Base-by-base conservation (phyloP, 73 alveolate genomes). In the Stentor coeruleus region DNA sequence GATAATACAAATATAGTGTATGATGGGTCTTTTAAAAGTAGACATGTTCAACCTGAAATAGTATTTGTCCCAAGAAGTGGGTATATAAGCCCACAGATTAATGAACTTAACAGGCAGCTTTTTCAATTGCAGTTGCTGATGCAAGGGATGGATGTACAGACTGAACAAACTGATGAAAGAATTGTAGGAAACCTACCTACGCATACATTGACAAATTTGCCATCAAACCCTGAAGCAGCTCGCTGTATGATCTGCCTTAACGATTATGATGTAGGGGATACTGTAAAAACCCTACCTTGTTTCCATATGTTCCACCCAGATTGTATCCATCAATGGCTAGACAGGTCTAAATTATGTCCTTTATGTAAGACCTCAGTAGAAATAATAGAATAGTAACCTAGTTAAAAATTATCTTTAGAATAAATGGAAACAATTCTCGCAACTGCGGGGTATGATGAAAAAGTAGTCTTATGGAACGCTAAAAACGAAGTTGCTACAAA, bases 361-460 rank as follows among this genome's bases (percentile, higher is more conserved):
- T 35, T 85, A 35, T 82, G 90, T 80, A 85, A 74, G 75, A 80
- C 84, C 26, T n/a, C 86, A 11, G 38, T 81, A 14, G 88, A 81
- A 40, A 55, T 77, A 77, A 3, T 40, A 82, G 33, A 84, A 77
- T 49, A 49, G 66, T 11, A 11, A n/a, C n/a, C n/a, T n/a, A n/a
- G n/a, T n/a, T n/a, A 58, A 31, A 88, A 85, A 91, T 35, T 39
- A 57, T 49, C 6, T 11, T 11, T 6, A 49, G 6, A 49, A 49
- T 49, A 49, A 20, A 49, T 49, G 66, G 96, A 89, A 35, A 84
- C 91, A 39, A 89, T 94, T 39, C 77, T 93, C 39, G 98, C 94
- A 37, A 93, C 97, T 37, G 95, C 93, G 33, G 99, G 99, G 0
- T 94, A 94, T 83, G 99, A 94, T 59, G 92, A 91, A 81, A 41